Evolutionary conservation across 352 stramenopile species (phyloP).

Genomic region (Aphanomyces euteiches): DNA sequence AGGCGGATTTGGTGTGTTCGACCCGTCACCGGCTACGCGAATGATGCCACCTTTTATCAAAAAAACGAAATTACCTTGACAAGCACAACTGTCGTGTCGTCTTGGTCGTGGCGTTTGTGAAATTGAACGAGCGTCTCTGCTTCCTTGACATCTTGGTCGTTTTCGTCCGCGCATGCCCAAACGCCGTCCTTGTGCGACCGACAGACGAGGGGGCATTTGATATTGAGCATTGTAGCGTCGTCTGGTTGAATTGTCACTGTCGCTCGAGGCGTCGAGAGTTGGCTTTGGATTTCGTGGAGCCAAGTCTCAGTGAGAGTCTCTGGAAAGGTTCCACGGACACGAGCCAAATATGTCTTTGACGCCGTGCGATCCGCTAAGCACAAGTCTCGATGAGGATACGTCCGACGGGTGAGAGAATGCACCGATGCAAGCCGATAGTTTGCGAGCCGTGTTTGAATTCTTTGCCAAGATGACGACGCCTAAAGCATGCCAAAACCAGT

Average conservation of each 20-base stretch:
- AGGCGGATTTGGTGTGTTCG: slow-evolving; percentile 97
- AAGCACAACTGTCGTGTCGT: slow-evolving; percentile 83
- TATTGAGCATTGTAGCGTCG: slow-evolving; percentile 55
- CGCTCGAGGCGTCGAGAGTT: slow-evolving; percentile 44
- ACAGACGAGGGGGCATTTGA: slow-evolving; percentile 81
- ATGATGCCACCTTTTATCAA: background rate
- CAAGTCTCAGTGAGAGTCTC: slow-evolving; percentile 32
- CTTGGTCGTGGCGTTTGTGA: slow-evolving; percentile 34
- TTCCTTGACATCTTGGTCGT: slow-evolving; percentile 63
- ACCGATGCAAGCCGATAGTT: slow-evolving; percentile 71
- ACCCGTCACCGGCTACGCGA: slow-evolving; percentile 79
- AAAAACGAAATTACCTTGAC: slow-evolving; percentile 51
- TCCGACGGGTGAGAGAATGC: slow-evolving; percentile 15
- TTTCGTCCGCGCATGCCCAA: slow-evolving; percentile 55
- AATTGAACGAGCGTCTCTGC: slow-evolving; percentile 67
- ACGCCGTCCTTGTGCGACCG: slow-evolving; percentile 76
- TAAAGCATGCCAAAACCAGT: slow-evolving; percentile 24
- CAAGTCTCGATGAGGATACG: background rate
- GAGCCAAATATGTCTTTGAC: slow-evolving; percentile 94
- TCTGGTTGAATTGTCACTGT: slow-evolving; percentile 39
- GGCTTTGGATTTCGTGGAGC: slow-evolving; percentile 43
- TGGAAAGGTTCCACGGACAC: slow-evolving; percentile 88
- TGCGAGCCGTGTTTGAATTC: slow-evolving; percentile 61
- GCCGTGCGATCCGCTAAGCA: slow-evolving; percentile 67
- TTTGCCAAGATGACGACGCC: slow-evolving; percentile 84